These are phyloP conservation scores for Gnaphalium uliginosum DNA, from an alignment of 129 eudicot genomes.

Conservation along the genomic window DNA sequence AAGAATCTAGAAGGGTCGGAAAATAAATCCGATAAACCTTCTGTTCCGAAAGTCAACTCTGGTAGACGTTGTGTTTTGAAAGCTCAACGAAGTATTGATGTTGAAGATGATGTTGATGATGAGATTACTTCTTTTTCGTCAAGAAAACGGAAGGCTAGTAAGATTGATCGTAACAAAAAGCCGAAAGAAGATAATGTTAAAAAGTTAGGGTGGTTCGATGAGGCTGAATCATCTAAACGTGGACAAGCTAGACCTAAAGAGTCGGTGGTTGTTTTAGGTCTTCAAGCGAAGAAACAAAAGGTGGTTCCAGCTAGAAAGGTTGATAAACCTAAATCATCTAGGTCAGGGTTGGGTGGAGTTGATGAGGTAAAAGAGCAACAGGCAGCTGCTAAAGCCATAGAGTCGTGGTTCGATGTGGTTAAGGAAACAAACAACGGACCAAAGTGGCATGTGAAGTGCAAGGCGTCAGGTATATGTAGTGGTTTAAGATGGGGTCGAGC, in stretches of 20 bases:
- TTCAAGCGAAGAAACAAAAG: neutral
- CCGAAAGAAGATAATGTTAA: neutral
- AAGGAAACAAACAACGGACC: neutral
- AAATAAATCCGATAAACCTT: neutral
- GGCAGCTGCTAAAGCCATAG: neutral
- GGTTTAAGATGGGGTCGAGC: neutral
- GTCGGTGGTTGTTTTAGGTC: neutral
- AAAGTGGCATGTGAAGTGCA: neutral
- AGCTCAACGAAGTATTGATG: neutral
- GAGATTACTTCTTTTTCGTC: neutral
- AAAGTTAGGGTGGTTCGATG: neutral
- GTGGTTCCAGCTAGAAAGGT: too few relatives aligned
- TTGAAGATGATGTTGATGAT: too few relatives aligned
- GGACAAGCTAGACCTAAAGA: neutral
- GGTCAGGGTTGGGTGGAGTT: neutral
- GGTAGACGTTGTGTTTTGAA: too few relatives aligned
- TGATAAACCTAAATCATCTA: too few relatives aligned
- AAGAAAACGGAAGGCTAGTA: neutral
- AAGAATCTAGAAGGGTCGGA: too few relatives aligned
- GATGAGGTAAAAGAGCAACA: neutral
- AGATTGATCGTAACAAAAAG: neutral
- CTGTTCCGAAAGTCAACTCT: too few relatives aligned
- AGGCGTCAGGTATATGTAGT: neutral
- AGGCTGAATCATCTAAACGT: neutral
- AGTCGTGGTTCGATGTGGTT: neutral